Conservation (phyloP, 2,329 filamentous ascomycete genomes). For the Colletotrichum filicis region DNA sequence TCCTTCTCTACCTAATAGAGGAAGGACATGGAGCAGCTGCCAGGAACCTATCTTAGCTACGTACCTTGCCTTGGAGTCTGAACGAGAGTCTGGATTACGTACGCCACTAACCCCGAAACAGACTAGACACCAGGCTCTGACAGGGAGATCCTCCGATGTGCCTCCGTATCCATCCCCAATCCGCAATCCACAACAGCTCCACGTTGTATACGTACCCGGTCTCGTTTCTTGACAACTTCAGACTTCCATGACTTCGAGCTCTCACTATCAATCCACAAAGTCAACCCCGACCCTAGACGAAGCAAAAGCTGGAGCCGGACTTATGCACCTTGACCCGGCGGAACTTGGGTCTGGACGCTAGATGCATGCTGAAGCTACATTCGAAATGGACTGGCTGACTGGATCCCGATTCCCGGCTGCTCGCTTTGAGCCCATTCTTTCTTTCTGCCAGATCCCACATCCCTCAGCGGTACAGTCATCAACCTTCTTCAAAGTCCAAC, state of each 20-base stretch:
- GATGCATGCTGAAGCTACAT: background rate
- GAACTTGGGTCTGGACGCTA: background rate
- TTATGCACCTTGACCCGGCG: background rate
- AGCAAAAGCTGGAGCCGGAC: background rate
- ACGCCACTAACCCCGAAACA: background rate
- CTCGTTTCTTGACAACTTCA: slow-evolving; percentile 19
- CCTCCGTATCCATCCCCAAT: slow-evolving; percentile 10
- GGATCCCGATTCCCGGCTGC: background rate
- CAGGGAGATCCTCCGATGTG: slow-evolving; percentile 28
- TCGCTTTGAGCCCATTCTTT: background rate
- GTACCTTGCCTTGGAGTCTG: background rate
- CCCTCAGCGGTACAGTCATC: no score
- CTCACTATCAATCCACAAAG: no score
- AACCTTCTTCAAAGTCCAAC: background rate
- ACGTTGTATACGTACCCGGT: background rate
- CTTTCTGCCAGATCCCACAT: background rate
- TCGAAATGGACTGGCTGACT: background rate
- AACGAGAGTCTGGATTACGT: slow-evolving; percentile 1
- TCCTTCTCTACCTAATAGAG: no score
- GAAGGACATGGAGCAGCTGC: no score
- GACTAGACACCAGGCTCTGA: background rate
- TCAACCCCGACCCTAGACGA: background rate
- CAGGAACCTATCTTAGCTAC: background rate
- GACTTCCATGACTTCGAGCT: background rate
- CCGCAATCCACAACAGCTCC: slow-evolving; percentile 9